Evolutionary conservation across 495 filamentous ascomycete genomes (phyloP).

Genomic region (Cenococcum geophilum): DNA sequence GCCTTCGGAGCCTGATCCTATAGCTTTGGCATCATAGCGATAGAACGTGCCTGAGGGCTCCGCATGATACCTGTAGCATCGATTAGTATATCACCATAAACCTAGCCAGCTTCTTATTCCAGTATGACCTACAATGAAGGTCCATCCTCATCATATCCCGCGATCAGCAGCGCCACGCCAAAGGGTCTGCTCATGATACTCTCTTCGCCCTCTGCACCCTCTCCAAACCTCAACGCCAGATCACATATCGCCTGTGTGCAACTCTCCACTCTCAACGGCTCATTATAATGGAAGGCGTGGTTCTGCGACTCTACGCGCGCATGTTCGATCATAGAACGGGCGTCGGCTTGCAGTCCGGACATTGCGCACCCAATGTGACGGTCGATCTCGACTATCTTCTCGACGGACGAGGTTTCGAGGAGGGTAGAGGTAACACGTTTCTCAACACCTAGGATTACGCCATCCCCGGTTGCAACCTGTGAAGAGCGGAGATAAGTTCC

Average conservation of each 20-base stretch:
- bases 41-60: constrained; percentile 98
- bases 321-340: constrained; percentile 93
- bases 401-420: constrained; percentile 92
- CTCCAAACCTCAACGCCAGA: constrained; percentile 90
- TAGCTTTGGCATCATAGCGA: constrained; percentile 97
- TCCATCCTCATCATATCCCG: constrained; percentile 94
- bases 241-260: constrained; percentile 99
- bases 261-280: constrained; percentile 88
- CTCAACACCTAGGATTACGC: constrained; percentile 94
- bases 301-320: constrained; percentile 95
- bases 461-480: constrained; percentile 81
- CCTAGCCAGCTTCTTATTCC: neutral
- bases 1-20: constrained; percentile 91
- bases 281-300: constrained; percentile 95
- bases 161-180: constrained; percentile 92
- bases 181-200: constrained; percentile 97
- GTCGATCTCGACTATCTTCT: constrained; percentile 99
- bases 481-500: constrained; percentile 20
- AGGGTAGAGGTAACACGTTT: constrained; percentile 97
- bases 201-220: constrained; percentile 96
- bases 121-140: constrained; percentile 67
- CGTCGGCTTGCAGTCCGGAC: constrained; percentile 94
- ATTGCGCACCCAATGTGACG: constrained; percentile 97
- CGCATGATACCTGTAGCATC: constrained; percentile 69
- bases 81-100: neutral